Evolutionary conservation across 768 basidiomycete species (phyloP).

Genomic region (Lanmaoa pseudosensibilis): DNA sequence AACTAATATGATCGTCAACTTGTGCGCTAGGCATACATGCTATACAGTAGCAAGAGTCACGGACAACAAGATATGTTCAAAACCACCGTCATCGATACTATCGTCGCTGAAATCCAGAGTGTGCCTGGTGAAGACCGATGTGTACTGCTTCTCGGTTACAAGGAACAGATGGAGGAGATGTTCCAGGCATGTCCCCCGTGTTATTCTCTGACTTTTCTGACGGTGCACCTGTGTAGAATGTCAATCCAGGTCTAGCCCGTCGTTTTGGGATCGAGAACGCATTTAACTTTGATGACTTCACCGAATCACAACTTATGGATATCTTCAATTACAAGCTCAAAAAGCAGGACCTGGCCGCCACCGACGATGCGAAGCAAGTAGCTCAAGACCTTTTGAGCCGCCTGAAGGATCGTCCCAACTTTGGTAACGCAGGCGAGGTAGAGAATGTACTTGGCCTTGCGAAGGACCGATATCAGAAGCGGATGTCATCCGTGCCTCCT

Average conservation of each 20-base stretch:
- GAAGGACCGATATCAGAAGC: constrained; percentile 47
- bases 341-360: constrained; percentile 56
- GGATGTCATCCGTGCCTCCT: constrained; percentile 32
- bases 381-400: constrained; percentile 48
- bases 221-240: constrained; percentile 44
- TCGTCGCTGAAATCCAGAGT: constrained; percentile 73
- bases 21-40: constrained; percentile 38
- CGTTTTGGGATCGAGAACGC: constrained; percentile 70
- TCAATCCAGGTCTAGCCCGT: constrained; percentile 65
- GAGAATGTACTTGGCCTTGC: constrained; percentile 57
- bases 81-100: constrained; percentile 70
- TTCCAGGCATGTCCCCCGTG: constrained; percentile 51
- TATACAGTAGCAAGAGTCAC: constrained; percentile 45
- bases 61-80: constrained; percentile 49
- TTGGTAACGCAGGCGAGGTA: constrained; percentile 65
- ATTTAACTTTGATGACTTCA: constrained; percentile 69
- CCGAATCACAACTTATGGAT: constrained; percentile 47
- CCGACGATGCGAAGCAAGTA: constrained; percentile 53
- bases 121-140: constrained; percentile 69
- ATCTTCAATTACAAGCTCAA: constrained; percentile 59
- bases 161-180: constrained; percentile 69
- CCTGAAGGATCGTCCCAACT: constrained; percentile 50
- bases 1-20: not conserved
- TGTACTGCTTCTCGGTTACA: constrained; percentile 65
- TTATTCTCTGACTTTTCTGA: not conserved